phyloP scores from a whole-genome alignment of 2,329 filamentous ascomycete species.

The Colletotrichum horii region DNA sequence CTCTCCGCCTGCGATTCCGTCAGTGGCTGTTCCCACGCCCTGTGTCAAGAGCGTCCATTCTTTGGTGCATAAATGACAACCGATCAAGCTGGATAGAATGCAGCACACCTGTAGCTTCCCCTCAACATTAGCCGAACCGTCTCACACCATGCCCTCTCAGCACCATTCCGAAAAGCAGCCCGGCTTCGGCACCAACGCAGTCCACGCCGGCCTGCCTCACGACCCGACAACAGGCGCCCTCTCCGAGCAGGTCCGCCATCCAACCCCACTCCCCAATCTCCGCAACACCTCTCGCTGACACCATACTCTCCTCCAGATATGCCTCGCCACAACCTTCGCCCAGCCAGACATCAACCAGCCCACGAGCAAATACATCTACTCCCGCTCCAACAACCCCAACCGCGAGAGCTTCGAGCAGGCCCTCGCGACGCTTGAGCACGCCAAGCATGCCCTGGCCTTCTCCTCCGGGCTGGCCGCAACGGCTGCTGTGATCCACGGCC shows the following conservation, averaged over 20 bases:
- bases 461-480: no score
- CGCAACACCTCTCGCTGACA: not conserved
- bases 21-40: not conserved
- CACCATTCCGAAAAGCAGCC: not conserved
- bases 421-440: no score
- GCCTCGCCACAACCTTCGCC: not conserved
- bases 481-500: no score
- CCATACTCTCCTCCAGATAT: not conserved
- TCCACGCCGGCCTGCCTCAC: not conserved
- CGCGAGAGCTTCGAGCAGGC: no score
- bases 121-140: fast-evolving
- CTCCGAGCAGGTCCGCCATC: not conserved
- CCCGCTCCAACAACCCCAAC: no score
- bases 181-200: not conserved
- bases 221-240: not conserved
- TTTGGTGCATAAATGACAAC: not conserved
- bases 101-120: not conserved
- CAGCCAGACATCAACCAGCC: no score
- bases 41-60: not conserved
- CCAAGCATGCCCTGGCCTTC: no score
- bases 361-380: no score
- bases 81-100: not conserved
- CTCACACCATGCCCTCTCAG: not conserved
- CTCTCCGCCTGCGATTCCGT: no score
- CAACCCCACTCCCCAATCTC: not conserved